These are phyloP conservation scores for Drosera capensis DNA, from an alignment of 148 eudicot species.

Conservation along the genomic window DNA sequence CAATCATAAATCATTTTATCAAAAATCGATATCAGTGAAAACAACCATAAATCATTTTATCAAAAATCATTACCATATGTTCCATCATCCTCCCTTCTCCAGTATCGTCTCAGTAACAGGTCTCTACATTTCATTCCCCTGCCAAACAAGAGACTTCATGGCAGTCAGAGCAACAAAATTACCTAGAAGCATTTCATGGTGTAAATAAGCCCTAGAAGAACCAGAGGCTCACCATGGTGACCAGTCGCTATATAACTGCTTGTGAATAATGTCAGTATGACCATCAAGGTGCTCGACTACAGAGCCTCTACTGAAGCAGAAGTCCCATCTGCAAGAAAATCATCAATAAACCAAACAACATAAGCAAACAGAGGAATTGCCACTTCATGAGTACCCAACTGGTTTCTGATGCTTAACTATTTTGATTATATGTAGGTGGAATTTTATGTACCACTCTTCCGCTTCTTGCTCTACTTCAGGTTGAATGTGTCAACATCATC, in stretches of 20 bases:
- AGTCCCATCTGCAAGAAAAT: slow-evolving; percentile 53
- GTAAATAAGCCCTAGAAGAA: no score
- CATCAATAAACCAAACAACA: not conserved
- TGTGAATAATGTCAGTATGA: slow-evolving; percentile 61
- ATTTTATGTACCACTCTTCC: no score
- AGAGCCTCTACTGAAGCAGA: slow-evolving; percentile 40
- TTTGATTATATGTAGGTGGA: no score
- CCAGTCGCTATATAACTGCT: slow-evolving; percentile 39
- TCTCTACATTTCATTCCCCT: slow-evolving; percentile 65
- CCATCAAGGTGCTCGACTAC: slow-evolving; percentile 67
- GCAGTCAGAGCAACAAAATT: not conserved
- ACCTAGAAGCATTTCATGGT: slow-evolving; percentile 1
- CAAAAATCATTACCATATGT: slow-evolving; percentile 33
- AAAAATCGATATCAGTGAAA: not conserved
- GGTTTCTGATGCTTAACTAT: no score
- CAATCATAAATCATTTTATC: not conserved
- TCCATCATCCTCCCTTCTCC: slow-evolving; percentile 82
- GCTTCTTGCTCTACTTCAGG: no score
- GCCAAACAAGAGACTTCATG: slow-evolving; percentile 4
- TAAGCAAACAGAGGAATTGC: not conserved
- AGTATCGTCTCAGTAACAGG: slow-evolving; percentile 45
- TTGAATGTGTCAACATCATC: no score
- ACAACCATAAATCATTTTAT: not conserved
- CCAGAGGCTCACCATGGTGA: slow-evolving; percentile 40
- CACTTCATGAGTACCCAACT: not conserved